These are phyloP conservation scores for Colletotrichum sp. DNA, from an alignment of 2,329 filamentous ascomycete species.

Conservation along the genomic window DNA sequence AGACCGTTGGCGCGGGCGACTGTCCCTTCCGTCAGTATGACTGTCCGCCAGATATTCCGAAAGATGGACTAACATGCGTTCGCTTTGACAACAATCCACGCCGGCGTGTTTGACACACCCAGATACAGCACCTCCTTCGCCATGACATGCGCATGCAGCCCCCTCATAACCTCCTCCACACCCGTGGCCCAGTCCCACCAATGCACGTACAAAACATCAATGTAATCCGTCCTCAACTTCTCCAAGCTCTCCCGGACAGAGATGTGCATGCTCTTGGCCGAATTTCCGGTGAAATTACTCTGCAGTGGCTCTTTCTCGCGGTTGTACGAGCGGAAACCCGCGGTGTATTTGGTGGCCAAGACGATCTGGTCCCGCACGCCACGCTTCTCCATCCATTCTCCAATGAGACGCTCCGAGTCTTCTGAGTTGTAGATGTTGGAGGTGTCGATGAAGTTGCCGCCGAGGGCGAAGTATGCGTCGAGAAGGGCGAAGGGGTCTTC, in stretches of 20 bases:
- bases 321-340: slow-evolving; percentile 43
- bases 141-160: slow-evolving; percentile 42
- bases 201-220: slow-evolving; percentile 49
- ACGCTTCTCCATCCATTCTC: slow-evolving; percentile 57
- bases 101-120: slow-evolving; percentile 41
- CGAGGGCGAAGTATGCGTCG: slow-evolving; percentile 58
- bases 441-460: slow-evolving; percentile 74
- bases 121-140: slow-evolving; percentile 45
- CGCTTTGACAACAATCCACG: slow-evolving; percentile 41
- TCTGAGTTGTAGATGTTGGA: slow-evolving; percentile 61
- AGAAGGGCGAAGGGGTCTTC: slow-evolving; percentile 59
- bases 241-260: slow-evolving; percentile 44
- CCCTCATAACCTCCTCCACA: slow-evolving; percentile 46
- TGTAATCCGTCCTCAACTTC: slow-evolving; percentile 47
- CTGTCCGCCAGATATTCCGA: fast-evolving
- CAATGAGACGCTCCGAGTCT: slow-evolving; percentile 62
- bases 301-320: slow-evolving; percentile 39
- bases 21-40: background rate
- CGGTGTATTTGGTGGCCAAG: slow-evolving; percentile 61
- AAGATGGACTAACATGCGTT: slow-evolving; percentile 31
- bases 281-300: slow-evolving; percentile 48
- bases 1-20: slow-evolving; percentile 35
- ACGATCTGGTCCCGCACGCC: slow-evolving; percentile 58
- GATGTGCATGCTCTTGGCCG: slow-evolving; percentile 42
- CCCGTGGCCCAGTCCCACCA: slow-evolving; percentile 46